Conservation (phyloP, 2,329 filamentous ascomycete species). For the Pezicula neosporulosa region DNA sequence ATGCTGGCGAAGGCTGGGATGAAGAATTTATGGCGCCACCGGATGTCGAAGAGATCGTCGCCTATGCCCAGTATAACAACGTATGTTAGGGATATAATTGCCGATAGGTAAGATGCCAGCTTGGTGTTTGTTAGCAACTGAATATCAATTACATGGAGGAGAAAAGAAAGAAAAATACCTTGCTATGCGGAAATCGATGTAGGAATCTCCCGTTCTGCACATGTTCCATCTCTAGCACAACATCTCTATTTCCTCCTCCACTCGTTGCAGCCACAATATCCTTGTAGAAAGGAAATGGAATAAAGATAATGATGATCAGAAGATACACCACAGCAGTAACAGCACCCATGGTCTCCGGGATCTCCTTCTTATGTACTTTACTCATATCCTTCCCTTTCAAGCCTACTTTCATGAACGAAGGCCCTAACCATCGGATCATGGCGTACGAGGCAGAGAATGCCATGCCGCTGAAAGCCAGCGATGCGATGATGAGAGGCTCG, state of each 20-base stretch:
- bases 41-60: conserved; percentile 96
- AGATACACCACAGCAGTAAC: conserved; percentile 92
- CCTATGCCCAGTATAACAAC: conserved; percentile 89
- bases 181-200: conserved; percentile 91
- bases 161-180: conserved; percentile 49
- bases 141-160: background rate
- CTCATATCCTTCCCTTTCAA: conserved; percentile 88
- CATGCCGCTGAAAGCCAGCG: conserved; percentile 79
- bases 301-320: conserved; percentile 83
- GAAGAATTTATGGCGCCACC: conserved; percentile 98
- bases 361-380: conserved; percentile 70
- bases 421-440: conserved; percentile 90
- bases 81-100: conserved; percentile 86
- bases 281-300: conserved; percentile 97
- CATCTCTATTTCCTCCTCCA: conserved; percentile 86
- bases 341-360: conserved; percentile 95
- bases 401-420: conserved; percentile 82
- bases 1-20: conserved; percentile 93
- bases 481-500: conserved; percentile 84
- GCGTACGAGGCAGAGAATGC: conserved; percentile 80
- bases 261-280: conserved; percentile 95
- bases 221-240: conserved; percentile 51
- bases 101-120: conserved; percentile 93
- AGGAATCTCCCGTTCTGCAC: conserved; percentile 76
- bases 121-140: conserved; percentile 32